Evolutionary conservation across 306 rosid species (phyloP).

Genomic region (Rubus idaeus): DNA sequence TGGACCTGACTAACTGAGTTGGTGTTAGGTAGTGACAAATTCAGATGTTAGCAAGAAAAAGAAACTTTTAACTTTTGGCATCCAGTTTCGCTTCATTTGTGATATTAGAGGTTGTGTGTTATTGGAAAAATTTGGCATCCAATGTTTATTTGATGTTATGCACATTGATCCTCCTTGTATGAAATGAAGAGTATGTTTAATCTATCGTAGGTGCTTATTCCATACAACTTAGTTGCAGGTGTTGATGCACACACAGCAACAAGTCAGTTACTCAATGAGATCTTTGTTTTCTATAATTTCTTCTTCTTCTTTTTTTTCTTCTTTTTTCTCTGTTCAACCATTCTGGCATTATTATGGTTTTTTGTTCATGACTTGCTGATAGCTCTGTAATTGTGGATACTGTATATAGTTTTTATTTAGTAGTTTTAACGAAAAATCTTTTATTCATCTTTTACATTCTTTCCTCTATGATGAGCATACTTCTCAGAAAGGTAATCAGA

Average conservation of each 20-base stretch:
- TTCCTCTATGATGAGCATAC: neutral
- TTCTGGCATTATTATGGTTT: neutral
- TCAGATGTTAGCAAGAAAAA: neutral
- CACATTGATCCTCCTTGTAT: neutral
- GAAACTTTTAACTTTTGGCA: neutral
- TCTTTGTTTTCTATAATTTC: neutral
- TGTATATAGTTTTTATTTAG: neutral
- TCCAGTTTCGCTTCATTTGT: neutral
- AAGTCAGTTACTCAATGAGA: neutral
- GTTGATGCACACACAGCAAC: neutral
- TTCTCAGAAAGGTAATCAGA: slow-evolving; percentile 32
- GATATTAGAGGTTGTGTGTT: neutral
- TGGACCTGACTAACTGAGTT: neutral
- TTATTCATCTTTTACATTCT: neutral
- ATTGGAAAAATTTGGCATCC: neutral
- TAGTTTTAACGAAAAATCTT: neutral
- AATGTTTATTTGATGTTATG: neutral
- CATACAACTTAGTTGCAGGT: neutral
- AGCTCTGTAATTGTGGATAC: neutral
- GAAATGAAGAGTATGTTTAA: neutral
- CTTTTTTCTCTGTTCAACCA: neutral
- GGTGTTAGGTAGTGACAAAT: neutral
- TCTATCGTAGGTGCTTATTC: neutral
- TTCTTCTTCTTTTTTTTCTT: too few relatives aligned
- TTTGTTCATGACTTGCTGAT: neutral